phyloP scores from a whole-genome alignment of 768 basidiomycete species.

The Pleurotus djamor region DNA sequence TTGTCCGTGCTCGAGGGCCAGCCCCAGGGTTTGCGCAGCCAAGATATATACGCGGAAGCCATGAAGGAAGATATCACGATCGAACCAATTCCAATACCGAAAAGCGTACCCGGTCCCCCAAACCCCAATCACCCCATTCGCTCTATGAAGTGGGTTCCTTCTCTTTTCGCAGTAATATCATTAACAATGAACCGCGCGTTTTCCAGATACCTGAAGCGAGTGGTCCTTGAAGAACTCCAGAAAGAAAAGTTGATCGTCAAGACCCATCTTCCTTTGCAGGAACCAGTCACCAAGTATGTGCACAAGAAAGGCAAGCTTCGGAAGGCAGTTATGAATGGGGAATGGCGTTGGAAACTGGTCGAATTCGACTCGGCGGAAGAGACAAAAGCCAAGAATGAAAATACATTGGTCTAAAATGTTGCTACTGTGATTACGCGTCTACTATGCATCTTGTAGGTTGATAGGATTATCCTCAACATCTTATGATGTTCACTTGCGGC shows the following conservation, averaged over 20 bases:
- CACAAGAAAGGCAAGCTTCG: constrained; percentile 6
- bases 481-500: constrained; percentile 15
- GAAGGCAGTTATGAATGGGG: not conserved
- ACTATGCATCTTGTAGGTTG: not conserved
- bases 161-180: not conserved
- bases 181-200: not conserved
- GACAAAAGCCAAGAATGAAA: too few relatives aligned
- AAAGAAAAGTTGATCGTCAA: not conserved
- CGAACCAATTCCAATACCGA: not conserved
- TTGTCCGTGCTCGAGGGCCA: not conserved
- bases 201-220: constrained; percentile 15
- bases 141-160: constrained; percentile 13
- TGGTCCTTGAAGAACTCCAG: constrained; percentile 13
- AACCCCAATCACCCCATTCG: constrained; percentile 12
- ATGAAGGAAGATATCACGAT: not conserved
- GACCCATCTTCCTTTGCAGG: not conserved
- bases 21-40: constrained; percentile 1
- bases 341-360: constrained; percentile 3
- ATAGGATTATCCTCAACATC: too few relatives aligned
- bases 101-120: not conserved
- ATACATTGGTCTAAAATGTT: not conserved
- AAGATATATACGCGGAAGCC: constrained; percentile 1
- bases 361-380: not conserved
- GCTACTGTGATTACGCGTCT: not conserved
- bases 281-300: not conserved